A percentile compares a stretch with the other conserved stretches of the same genome.
These are phyloP conservation scores for Aspergillus sclerotialis DNA, from an alignment of 2,329 filamentous ascomycete genomes.

Conservation along the genomic window DNA sequence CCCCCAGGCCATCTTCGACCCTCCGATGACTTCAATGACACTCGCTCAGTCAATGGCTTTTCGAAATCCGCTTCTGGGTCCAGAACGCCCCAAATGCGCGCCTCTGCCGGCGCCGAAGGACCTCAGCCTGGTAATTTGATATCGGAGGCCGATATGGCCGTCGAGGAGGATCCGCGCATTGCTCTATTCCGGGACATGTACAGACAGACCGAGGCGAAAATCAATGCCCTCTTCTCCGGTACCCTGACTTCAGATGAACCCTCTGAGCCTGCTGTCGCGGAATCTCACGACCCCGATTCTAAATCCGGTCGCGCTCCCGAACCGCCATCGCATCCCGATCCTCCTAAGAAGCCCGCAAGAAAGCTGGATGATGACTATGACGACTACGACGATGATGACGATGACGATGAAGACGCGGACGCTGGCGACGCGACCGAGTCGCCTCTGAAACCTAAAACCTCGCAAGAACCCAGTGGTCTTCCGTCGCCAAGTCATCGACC, in stretches of 20 bases:
- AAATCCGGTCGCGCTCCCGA: conserved; percentile 43
- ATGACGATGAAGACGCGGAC: conserved; percentile 51
- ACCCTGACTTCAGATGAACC: conserved; percentile 24
- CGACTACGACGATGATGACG: conserved; percentile 58
- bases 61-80: conserved; percentile 37
- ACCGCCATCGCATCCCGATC: conserved; percentile 36
- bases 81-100: conserved; percentile 38
- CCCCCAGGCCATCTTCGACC: conserved; percentile 53
- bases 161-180: conserved; percentile 64
- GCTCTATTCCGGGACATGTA: conserved; percentile 71
- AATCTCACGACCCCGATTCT: conserved; percentile 28
- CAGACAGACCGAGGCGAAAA: conserved; percentile 67
- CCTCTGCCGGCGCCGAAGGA: conserved; percentile 39
- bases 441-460: conserved; percentile 48
- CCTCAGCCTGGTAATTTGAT: conserved; percentile 41
- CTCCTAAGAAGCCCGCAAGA: conserved; percentile 51
- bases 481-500: conserved; percentile 65
- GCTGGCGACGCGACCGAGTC: conserved; percentile 29
- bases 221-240: conserved; percentile 65
- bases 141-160: conserved; percentile 48
- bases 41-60: conserved; percentile 37
- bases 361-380: conserved; percentile 78
- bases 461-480: conserved; percentile 52
- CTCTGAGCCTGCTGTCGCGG: conserved; percentile 43
- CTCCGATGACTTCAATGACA: conserved; percentile 52